Percentiles rank a stretch among this genome's conserved stretches.
Evolutionary conservation across 2,329 filamentous ascomycete species (phyloP).

Genomic region (Aspergillus thermomutatus): DNA sequence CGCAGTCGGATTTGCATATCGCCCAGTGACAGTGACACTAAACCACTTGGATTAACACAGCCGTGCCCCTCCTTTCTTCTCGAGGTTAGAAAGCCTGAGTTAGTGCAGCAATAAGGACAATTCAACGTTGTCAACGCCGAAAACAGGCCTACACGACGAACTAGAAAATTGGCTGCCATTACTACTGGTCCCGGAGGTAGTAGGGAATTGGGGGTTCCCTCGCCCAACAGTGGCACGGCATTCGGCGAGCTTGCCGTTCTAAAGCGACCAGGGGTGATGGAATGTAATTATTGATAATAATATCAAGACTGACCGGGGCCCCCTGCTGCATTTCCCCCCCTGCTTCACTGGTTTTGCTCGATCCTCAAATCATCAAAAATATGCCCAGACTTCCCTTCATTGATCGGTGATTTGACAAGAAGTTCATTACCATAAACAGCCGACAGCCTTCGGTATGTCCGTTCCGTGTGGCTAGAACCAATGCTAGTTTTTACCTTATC

Average conservation of each 20-base stretch:
- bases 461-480: not conserved
- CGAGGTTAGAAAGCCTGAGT: not conserved
- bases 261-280: not conserved
- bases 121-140: not conserved
- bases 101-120: not conserved
- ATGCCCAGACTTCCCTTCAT: not conserved
- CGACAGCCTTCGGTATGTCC: not conserved
- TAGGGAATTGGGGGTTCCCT: no score
- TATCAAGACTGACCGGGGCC: not conserved
- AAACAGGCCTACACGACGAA: not conserved
- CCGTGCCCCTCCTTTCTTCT: not conserved
- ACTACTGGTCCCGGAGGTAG: not conserved
- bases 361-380: not conserved
- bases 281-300: not conserved
- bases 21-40: not conserved
- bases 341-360: not conserved
- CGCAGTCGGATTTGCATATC: not conserved
- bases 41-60: not conserved
- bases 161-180: not conserved
- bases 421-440: not conserved
- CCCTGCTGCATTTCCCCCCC: not conserved
- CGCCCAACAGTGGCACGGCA: not conserved
- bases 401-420: not conserved
- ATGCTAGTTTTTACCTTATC: not conserved
- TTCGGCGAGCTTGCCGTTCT: not conserved